A percentile compares a stretch with the other conserved stretches of the same genome.
phyloP scores from a whole-genome alignment of 345 rosid species.

The Brassica cretica region DNA sequence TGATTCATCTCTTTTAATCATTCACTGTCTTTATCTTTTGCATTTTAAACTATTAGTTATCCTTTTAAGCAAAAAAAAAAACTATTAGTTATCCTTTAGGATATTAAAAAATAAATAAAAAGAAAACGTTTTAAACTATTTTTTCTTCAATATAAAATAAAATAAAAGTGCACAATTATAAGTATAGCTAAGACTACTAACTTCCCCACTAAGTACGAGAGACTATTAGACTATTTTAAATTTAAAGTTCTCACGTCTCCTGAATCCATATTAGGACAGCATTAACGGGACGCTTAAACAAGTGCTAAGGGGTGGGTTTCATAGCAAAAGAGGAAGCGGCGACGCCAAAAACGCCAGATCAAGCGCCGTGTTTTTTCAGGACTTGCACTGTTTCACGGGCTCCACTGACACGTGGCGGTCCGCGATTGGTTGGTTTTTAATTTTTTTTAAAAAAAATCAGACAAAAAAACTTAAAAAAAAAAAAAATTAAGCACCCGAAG shows the following conservation, averaged over 20 bases:
- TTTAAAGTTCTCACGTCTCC: not conserved
- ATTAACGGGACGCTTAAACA: too few relatives aligned
- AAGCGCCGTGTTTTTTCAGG: too few relatives aligned
- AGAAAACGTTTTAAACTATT: not conserved
- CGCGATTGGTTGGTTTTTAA: too few relatives aligned
- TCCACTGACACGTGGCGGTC: too few relatives aligned
- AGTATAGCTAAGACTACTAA: conserved; percentile 28
- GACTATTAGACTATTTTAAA: not conserved
- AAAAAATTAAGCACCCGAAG: too few relatives aligned
- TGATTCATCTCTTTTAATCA: conserved; percentile 18
- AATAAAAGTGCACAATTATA: conserved; percentile 23
- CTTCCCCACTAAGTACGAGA: conserved; percentile 40
- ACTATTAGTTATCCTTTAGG: not conserved
- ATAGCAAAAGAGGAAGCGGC: too few relatives aligned
- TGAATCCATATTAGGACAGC: too few relatives aligned
- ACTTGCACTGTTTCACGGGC: too few relatives aligned
- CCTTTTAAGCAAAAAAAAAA: not conserved
- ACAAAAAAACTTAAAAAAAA: too few relatives aligned
- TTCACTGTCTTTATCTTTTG: conserved; percentile 32
- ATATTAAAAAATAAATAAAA: not conserved
- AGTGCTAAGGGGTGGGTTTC: too few relatives aligned
- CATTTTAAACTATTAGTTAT: conserved; percentile 12
- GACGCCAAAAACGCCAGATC: too few relatives aligned
- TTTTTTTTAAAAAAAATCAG: too few relatives aligned
- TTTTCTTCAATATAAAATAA: not conserved